Base-by-base conservation (phyloP, 1,284 basidiomycete species). In the Rhodotorula sp. region DNA sequence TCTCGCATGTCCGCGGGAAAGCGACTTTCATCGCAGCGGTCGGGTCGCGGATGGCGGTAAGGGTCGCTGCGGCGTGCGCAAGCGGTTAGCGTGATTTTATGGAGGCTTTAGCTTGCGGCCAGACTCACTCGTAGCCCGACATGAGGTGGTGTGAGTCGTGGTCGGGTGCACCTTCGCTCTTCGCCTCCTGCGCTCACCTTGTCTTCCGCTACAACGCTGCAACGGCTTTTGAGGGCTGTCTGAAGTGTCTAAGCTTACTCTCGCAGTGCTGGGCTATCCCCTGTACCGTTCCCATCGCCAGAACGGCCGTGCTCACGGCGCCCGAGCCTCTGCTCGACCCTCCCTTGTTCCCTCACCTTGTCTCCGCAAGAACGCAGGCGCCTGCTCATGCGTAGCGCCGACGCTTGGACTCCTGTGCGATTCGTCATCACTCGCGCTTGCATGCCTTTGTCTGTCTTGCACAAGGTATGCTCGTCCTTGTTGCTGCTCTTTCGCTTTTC, bases 81-180 rank as follows among this genome's bases (percentile, higher is more conserved):
- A 29, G 19, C 29, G 47, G 22, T 3, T 2, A 4, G 15, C 7
- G 10, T 2, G 17, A 4, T 27, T 24, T 61, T 29, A 62, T 54
- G 22, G 11, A 13, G 8, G 4, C 1, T 7, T 1, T 27, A 4
- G 4, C 10, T 2, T 2, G 4, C 22, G 2, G 0, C 27, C 46
- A 13, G 10, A 11, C 2, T 64, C 54, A 71, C 69, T 48, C 39
- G 53, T 61, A 60, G 22, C 65, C 54, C 19, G 53, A 59, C 69
- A 67, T 71, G 34, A 29, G 15, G 11, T 15, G 6, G 15, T n/a
- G 13, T 4, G 24, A 3, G 47, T 17, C 11, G 36, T 29, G 13
- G 34, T 49, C 19, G 55, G 34, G 8, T 30, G 7, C 24, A 30
- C 24, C 19, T 11, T 27, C 6, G 27, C 3, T 13, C 44, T 47